Conservation (phyloP, 805 yeast genomes). For the Hanseniaspora hatyaiensis region DNA sequence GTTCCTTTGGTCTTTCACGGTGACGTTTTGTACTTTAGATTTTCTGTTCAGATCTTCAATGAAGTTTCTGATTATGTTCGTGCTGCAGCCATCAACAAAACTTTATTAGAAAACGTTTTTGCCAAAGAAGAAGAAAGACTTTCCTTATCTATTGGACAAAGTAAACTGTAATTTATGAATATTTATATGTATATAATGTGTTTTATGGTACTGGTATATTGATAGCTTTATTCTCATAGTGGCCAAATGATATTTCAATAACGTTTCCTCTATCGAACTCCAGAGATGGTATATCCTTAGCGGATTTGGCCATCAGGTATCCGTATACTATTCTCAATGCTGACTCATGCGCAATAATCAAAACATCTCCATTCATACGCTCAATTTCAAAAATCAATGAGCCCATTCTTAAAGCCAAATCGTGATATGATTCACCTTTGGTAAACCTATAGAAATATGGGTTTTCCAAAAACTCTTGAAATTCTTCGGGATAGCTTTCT, state of each 20-base stretch:
- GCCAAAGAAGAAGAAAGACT: slow-evolving; percentile 16
- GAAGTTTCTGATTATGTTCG: slow-evolving; percentile 42
- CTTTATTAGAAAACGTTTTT: slow-evolving; percentile 25
- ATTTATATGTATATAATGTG: background rate
- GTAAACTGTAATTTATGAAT: slow-evolving; percentile 9
- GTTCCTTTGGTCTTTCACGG: slow-evolving; percentile 38
- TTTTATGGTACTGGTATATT: slow-evolving; percentile 33
- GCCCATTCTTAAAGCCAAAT: slow-evolving; percentile 85
- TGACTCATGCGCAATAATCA: slow-evolving; percentile 88
- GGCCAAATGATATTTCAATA: slow-evolving; percentile 77
- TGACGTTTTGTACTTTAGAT: slow-evolving; percentile 36
- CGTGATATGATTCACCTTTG: slow-evolving; percentile 91
- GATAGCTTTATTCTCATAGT: slow-evolving; percentile 62
- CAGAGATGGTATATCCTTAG: slow-evolving; percentile 71
- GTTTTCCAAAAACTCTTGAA: slow-evolving; percentile 50
- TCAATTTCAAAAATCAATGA: slow-evolving; percentile 90
- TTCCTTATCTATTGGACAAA: background rate
- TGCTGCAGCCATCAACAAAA: slow-evolving; percentile 35
- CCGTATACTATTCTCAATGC: slow-evolving; percentile 84
- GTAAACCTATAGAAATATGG: slow-evolving; percentile 91
- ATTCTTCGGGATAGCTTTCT: slow-evolving; percentile 56
- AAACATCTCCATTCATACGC: slow-evolving; percentile 72
- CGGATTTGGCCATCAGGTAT: slow-evolving; percentile 83
- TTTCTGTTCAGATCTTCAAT: slow-evolving; percentile 51
- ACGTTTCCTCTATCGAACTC: slow-evolving; percentile 71